A percentile compares a stretch with the other conserved stretches of the same genome.
Evolutionary conservation across 2,329 filamentous ascomycete species (phyloP).

Genomic region (Lizonia empirigonia): DNA sequence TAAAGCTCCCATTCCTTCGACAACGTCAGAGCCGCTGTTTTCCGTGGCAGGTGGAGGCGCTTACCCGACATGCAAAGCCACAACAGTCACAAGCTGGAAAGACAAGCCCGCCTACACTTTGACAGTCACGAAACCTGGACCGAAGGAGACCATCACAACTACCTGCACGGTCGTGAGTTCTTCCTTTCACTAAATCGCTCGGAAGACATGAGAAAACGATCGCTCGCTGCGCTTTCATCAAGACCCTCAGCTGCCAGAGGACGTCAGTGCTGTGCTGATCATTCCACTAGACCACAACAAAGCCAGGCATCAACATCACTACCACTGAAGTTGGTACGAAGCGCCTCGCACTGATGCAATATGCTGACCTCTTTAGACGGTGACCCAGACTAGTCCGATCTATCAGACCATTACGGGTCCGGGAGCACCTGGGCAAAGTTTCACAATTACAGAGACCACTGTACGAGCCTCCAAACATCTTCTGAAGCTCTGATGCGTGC

Average conservation of each 20-base stretch:
- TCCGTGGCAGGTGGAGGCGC: conserved; percentile 1
- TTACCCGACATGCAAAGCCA: conserved; percentile 9
- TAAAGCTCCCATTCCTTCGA: conserved; percentile 1
- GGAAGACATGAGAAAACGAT: too few relatives aligned
- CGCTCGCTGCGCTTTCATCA: too few relatives aligned
- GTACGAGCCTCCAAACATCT: neutral
- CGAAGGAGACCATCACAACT: conserved; percentile 3
- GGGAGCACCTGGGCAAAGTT: conserved; percentile 8
- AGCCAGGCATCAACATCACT: conserved; percentile 9
- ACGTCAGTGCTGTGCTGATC: too few relatives aligned
- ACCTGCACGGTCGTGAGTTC: conserved; percentile 11
- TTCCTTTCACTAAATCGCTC: too few relatives aligned
- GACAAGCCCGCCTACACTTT: neutral
- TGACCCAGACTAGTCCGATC: neutral
- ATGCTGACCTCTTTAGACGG: neutral
- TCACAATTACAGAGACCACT: conserved; percentile 8
- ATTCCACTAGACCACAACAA: neutral
- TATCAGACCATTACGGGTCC: conserved; percentile 7
- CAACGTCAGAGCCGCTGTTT: neutral
- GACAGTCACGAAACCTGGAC: neutral
- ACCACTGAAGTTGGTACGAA: neutral
- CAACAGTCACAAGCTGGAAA: neutral
- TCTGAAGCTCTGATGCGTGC: neutral
- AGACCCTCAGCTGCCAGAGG: too few relatives aligned
- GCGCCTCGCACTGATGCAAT: too few relatives aligned